Percentiles rank a stretch among this genome's conserved stretches.
phyloP scores from a whole-genome alignment of 257 asterid genomes.

The Misopates orontium region DNA sequence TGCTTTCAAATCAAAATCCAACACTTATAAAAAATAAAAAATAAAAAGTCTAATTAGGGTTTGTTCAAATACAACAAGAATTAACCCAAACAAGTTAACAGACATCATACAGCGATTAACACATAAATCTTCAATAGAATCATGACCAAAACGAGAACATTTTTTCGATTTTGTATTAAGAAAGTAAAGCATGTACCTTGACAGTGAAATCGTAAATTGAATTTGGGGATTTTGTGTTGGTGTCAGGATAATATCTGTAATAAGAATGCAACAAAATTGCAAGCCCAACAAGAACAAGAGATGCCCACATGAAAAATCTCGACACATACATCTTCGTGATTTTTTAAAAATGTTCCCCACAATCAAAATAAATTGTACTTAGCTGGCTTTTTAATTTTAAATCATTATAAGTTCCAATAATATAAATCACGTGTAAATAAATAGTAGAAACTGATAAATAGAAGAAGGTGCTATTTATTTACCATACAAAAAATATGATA shows the following conservation, averaged over 20 bases:
- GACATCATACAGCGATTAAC: not conserved
- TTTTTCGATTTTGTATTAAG: not conserved
- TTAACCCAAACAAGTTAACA: not conserved
- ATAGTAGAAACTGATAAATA: too few relatives aligned
- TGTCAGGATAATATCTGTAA: constrained; percentile 25
- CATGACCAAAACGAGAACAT: not conserved
- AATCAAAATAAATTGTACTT: too few relatives aligned
- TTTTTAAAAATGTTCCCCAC: too few relatives aligned
- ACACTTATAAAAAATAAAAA: too few relatives aligned
- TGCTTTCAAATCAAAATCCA: too few relatives aligned
- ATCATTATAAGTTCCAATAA: too few relatives aligned
- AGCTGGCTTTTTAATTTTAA: too few relatives aligned
- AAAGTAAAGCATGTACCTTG: constrained; percentile 37
- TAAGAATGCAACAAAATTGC: constrained; percentile 41
- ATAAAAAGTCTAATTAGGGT: too few relatives aligned
- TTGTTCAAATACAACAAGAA: too few relatives aligned
- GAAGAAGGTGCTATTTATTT: too few relatives aligned
- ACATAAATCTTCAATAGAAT: not conserved
- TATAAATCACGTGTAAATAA: too few relatives aligned
- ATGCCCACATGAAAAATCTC: constrained; percentile 41
- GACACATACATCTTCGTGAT: constrained; percentile 31
- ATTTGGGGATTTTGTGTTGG: constrained; percentile 24
- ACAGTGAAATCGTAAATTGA: constrained; percentile 64
- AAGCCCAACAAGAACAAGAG: constrained; percentile 49
- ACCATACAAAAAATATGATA: too few relatives aligned